Conservation (phyloP, 768 basidiomycete genomes). For the Boletus sp. region DNA sequence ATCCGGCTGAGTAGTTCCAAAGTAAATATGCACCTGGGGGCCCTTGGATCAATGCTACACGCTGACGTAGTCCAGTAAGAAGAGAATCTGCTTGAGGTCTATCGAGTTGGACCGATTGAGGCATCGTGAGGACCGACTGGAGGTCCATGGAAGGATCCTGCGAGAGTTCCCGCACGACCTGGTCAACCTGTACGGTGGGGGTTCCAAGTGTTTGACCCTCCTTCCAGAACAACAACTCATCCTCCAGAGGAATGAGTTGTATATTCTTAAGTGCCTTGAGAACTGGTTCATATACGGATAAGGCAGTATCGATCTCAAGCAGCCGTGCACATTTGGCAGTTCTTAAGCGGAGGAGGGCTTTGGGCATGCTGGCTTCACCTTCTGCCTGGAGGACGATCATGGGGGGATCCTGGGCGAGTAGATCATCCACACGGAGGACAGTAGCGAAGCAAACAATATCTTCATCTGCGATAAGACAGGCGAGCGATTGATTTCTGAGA, state of each 20-base stretch:
- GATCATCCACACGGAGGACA: slow-evolving; percentile 53
- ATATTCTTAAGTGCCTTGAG: slow-evolving; percentile 55
- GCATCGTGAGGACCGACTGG: slow-evolving; percentile 32
- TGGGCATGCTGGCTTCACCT: slow-evolving; percentile 39
- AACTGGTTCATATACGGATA: slow-evolving; percentile 65
- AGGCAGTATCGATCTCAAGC: slow-evolving; percentile 58
- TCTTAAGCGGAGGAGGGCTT: slow-evolving; percentile 42
- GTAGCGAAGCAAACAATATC: slow-evolving; percentile 54
- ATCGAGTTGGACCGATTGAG: slow-evolving; percentile 49
- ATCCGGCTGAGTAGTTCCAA: background rate
- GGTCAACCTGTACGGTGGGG: slow-evolving; percentile 2
- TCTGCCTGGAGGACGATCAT: slow-evolving; percentile 55
- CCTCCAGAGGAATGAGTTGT: slow-evolving; percentile 44
- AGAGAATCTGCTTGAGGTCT: slow-evolving; percentile 47
- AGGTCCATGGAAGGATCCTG: slow-evolving; percentile 41
- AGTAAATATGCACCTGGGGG: slow-evolving; percentile 53
- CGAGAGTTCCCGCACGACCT: slow-evolving; percentile 30
- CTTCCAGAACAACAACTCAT: slow-evolving; percentile 58
- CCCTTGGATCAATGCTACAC: slow-evolving; percentile 64
- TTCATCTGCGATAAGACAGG: slow-evolving; percentile 50
- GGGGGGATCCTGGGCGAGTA: slow-evolving; percentile 47
- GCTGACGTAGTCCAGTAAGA: slow-evolving; percentile 52
- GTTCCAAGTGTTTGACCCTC: slow-evolving; percentile 18
- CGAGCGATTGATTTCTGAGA: slow-evolving; percentile 54
- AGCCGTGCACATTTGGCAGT: slow-evolving; percentile 38